These are phyloP conservation scores for Hevea brasiliensis DNA, from an alignment of 345 rosid genomes.

Conservation along the genomic window DNA sequence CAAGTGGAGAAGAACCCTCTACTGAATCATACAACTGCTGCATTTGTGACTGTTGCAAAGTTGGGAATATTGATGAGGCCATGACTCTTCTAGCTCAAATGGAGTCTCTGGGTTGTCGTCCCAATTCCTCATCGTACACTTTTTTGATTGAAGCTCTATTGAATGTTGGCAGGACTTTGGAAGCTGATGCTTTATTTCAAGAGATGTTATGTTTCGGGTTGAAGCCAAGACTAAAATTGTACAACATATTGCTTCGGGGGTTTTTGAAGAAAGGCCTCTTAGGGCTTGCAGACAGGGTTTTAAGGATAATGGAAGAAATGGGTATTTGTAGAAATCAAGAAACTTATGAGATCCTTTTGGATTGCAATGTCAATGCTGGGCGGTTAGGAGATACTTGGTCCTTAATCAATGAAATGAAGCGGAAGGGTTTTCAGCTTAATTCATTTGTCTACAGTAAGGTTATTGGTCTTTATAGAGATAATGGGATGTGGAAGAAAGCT, in stretches of 20 bases:
- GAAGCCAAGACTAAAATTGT: constrained; percentile 35
- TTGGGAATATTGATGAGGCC: constrained; percentile 48
- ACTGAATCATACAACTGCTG: constrained; percentile 35
- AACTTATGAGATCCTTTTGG: constrained; percentile 50
- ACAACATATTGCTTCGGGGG: constrained; percentile 51
- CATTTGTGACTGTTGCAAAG: constrained; percentile 47
- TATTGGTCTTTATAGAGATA: constrained; percentile 64
- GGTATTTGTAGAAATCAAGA: constrained; percentile 42
- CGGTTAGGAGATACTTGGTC: constrained; percentile 63
- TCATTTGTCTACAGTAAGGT: constrained; percentile 55
- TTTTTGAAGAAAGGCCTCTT: constrained; percentile 60
- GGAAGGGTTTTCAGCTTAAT: constrained; percentile 35
- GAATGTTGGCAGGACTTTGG: constrained; percentile 52
- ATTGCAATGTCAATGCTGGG: constrained; percentile 59
- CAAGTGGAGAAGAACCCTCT: constrained; percentile 35
- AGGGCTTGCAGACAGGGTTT: constrained; percentile 41
- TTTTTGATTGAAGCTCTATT: constrained; percentile 47
- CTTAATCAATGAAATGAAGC: constrained; percentile 54
- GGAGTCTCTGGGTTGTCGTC: constrained; percentile 49
- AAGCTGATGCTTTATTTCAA: constrained; percentile 61
- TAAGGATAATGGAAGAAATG: constrained; percentile 37
- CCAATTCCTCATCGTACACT: constrained; percentile 40
- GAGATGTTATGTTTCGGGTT: constrained; percentile 42
- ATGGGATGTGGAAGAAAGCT: constrained; percentile 84
- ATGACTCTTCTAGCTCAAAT: constrained; percentile 50